A percentile compares a stretch with the other conserved stretches of the same genome.
Evolutionary conservation across 305 asterid genomes (phyloP).

Genomic region (Striga hermonthica): DNA sequence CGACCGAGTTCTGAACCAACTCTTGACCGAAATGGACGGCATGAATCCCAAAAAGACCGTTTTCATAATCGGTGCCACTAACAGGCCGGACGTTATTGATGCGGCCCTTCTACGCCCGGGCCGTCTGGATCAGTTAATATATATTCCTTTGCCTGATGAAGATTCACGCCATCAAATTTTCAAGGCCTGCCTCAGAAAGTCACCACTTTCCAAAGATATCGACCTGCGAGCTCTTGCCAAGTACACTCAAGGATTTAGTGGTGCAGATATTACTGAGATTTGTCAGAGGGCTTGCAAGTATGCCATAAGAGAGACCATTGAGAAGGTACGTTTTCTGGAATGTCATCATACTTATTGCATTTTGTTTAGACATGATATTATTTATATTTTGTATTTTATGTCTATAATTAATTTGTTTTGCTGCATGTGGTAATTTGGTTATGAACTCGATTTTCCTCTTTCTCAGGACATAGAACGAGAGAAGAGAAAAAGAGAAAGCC

Average conservation of each 20-base stretch:
- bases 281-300: constrained; percentile 58
- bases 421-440: no score
- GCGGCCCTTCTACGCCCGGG: constrained; percentile 6
- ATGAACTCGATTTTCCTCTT: background rate
- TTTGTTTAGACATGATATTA: no score
- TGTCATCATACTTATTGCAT: no score
- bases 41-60: constrained; percentile 2
- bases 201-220: constrained; percentile 47
- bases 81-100: background rate
- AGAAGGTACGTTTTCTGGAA: constrained; percentile 38
- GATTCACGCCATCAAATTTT: constrained; percentile 47
- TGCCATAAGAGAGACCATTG: constrained; percentile 49
- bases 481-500: constrained; percentile 38
- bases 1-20: constrained; percentile 9
- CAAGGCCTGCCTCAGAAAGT: constrained; percentile 50
- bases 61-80: constrained; percentile 9
- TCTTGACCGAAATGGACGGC: constrained; percentile 6
- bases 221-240: constrained; percentile 46
- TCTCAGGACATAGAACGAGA: constrained; percentile 48
- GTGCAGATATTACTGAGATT: constrained; percentile 50
- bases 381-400: no score
- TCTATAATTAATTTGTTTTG: no score
- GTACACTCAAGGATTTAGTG: constrained; percentile 52
- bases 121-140: constrained; percentile 4
- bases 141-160: background rate